Evolutionary conservation across 371 early-diverging fungal species (phyloP).

Genomic region (Synchytrium microbalum): DNA sequence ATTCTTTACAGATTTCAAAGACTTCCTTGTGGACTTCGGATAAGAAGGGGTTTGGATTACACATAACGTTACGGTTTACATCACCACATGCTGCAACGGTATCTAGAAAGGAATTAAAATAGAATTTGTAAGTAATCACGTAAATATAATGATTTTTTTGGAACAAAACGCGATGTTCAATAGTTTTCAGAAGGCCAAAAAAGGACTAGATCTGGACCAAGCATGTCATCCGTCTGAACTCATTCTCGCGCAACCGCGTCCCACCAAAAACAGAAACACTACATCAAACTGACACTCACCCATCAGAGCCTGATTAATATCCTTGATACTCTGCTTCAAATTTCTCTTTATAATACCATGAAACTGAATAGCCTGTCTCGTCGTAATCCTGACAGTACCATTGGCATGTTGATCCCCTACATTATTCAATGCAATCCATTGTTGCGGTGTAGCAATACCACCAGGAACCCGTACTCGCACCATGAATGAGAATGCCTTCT

Average conservation of each 20-base stretch:
- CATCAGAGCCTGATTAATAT: slow-evolving; percentile 78
- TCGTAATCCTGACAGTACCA: slow-evolving; percentile 84
- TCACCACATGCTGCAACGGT: slow-evolving; percentile 95
- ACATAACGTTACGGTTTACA: slow-evolving; percentile 93
- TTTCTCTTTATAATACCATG: slow-evolving; percentile 88
- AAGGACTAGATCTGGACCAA: no score
- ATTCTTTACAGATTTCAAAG: slow-evolving; percentile 54
- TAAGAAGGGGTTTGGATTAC: slow-evolving; percentile 72
- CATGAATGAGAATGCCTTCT: slow-evolving; percentile 91
- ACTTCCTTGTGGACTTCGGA: slow-evolving; percentile 73
- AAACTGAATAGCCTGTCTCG: slow-evolving; percentile 91
- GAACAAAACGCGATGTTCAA: no score
- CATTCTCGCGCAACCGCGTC: neutral
- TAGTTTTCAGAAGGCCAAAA: no score
- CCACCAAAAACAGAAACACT: neutral
- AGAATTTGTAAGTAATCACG: slow-evolving; percentile 1
- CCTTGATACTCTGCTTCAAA: slow-evolving; percentile 75
- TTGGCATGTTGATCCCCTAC: slow-evolving; percentile 74
- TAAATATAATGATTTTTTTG: neutral
- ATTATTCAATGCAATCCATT: slow-evolving; percentile 88
- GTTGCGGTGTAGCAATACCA: slow-evolving; percentile 76
- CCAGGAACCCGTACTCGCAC: slow-evolving; percentile 89
- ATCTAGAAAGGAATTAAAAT: slow-evolving; percentile 27
- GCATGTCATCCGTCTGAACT: no score
- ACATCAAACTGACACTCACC: slow-evolving; percentile 14